Conservation (phyloP, 169 alveolate genomes). For the Plasmodium relictum region DNA sequence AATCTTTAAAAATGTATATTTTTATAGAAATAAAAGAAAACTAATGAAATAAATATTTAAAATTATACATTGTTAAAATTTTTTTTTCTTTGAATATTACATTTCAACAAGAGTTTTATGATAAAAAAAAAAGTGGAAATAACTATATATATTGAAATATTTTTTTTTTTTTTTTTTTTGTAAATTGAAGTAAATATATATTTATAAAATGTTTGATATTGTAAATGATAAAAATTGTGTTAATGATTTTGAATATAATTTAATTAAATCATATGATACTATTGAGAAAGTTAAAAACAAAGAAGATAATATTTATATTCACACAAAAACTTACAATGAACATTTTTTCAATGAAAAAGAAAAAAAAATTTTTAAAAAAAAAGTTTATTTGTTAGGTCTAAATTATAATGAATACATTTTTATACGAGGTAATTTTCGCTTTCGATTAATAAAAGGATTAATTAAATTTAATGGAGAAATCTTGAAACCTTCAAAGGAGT, state of each 20-base stretch:
- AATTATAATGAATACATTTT: conserved; percentile 68
- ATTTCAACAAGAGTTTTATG: too few relatives aligned
- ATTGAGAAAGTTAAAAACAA: conserved; percentile 17
- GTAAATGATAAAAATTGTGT: conserved; percentile 11
- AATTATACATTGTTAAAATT: too few relatives aligned
- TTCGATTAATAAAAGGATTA: conserved; percentile 64
- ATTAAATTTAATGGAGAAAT: conserved; percentile 42
- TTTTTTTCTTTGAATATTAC: too few relatives aligned
- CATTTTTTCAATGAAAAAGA: background rate
- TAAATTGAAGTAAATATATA: too few relatives aligned
- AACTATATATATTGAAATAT: too few relatives aligned
- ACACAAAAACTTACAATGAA: conserved; percentile 14
- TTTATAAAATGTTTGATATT: conserved; percentile 19
- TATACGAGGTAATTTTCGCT: conserved; percentile 68
- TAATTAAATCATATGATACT: conserved; percentile 41
- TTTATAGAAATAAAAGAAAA: too few relatives aligned
- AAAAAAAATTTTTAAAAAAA: conserved; percentile 16
- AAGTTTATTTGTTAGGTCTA: conserved; percentile 60
- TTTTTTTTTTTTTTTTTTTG: too few relatives aligned
- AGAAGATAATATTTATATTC: conserved; percentile 6
- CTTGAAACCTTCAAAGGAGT: conserved; percentile 41
- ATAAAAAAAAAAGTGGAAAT: too few relatives aligned
- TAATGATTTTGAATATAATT: conserved; percentile 37
- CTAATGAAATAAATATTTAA: too few relatives aligned
- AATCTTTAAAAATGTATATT: too few relatives aligned